Evolutionary conservation across 768 basidiomycete species (phyloP), one percentile per base, ranked within the genome.

Genomic region (Mycena belliarum): DNA sequence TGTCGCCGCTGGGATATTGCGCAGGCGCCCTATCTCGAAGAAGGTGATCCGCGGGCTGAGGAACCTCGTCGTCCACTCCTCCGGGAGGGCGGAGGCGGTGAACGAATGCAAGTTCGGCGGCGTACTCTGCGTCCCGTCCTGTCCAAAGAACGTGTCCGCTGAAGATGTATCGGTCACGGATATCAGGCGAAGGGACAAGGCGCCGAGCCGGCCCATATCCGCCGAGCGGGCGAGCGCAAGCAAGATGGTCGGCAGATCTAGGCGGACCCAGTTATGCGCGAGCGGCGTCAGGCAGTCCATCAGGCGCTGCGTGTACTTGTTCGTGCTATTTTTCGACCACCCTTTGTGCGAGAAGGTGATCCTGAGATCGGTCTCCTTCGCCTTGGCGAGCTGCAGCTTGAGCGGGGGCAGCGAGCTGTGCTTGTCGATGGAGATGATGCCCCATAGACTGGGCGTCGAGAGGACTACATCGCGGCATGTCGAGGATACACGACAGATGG

Each of bases 381-480:
- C 71, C 52, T 64, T 68, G 5, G 57, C 49, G 20, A 74, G 59
- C 29, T 72, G 69, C 10, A 35, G 46, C 9, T 56, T 32, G 8
- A 73, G 43, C 25, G 61, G 48, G 3, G 37, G 5, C 1, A 50
- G 29, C 11, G 61, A 52, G 3, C 53, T 53, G 2, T 45, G 51
- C 24, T 49, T 65, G 24, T 42, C 41, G 15, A 71, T 24, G 11
- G 59, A 49, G 25, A 75, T 54, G 37, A 73, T 71, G 1, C 72
- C 72, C 71, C 70, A 73, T 7, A 75, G 64, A 5, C 67, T 67
- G n/a, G 73, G 73, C 0, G 70, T 73, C 40, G 63, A 65, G 3
- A 56, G 43, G 37, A 72, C 52, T 26, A 71, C 60, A 43, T 66
- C 61, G 53, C 68, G 59, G 65, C 71, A 75, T 21, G 45, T 28